phyloP scores from a whole-genome alignment of 805 yeast species.

The Pichia sporocuriosa region DNA sequence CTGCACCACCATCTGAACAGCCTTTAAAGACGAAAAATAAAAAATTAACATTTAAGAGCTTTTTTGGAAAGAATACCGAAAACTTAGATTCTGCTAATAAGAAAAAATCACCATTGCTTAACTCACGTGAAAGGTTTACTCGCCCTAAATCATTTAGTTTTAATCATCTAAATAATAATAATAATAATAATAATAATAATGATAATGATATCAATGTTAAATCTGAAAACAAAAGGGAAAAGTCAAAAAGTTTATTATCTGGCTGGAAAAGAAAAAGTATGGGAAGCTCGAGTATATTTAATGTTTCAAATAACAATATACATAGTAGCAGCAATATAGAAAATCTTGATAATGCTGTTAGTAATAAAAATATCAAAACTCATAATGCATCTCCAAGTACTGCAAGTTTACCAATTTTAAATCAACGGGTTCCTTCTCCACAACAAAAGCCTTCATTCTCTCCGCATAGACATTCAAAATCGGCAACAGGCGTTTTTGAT shows the following conservation, averaged over 20 bases:
- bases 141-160: constrained; percentile 15
- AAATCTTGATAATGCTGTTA: neutral
- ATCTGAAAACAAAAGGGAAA: constrained; percentile 19
- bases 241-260: constrained; percentile 24
- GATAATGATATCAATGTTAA: constrained; percentile 6
- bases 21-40: constrained; percentile 14
- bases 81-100: neutral
- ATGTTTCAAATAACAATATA: neutral
- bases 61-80: constrained; percentile 20
- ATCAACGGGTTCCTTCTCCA: neutral
- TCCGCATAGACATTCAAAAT: constrained; percentile 12
- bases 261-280: constrained; percentile 29
- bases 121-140: neutral
- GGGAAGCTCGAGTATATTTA: neutral
- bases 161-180: neutral
- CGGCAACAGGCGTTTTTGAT: constrained; percentile 5
- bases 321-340: too few relatives aligned
- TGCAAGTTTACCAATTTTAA: constrained; percentile 8
- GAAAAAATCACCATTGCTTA: constrained; percentile 1
- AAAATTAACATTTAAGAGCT: constrained; percentile 24
- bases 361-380: neutral
- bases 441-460: neutral
- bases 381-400: constrained; percentile 6
- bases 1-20: neutral
- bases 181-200: constrained; percentile 5